phyloP scores from a whole-genome alignment of 1,284 basidiomycete species.

The Ustilago lituana region DNA sequence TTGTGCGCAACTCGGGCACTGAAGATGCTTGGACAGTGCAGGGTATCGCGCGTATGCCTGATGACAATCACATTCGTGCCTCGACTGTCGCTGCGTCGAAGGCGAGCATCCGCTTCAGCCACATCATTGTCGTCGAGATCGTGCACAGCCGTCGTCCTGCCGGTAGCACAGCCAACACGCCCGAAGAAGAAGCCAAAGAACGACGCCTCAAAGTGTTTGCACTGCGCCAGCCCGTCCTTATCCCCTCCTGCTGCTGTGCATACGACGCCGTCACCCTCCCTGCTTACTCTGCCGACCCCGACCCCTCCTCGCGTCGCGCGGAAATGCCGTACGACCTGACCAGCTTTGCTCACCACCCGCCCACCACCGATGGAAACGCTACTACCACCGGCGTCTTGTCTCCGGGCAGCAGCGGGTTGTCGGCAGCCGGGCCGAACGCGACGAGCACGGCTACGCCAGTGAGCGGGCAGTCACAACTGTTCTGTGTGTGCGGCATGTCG shows the following conservation, averaged over 20 bases:
- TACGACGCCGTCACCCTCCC: conserved; percentile 65
- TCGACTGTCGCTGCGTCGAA: conserved; percentile 59
- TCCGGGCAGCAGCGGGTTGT: not conserved
- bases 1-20: conserved; percentile 52
- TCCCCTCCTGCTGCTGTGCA: conserved; percentile 66
- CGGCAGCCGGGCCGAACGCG: conserved; percentile 18
- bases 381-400: conserved; percentile 6
- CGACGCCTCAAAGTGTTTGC: conserved; percentile 65
- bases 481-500: conserved; percentile 66
- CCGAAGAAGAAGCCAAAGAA: conserved; percentile 41
- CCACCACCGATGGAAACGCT: conserved; percentile 7
- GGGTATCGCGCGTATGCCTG: conserved; percentile 64
- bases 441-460: conserved; percentile 48
- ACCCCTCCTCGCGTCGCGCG: conserved; percentile 23
- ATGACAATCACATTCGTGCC: conserved; percentile 64
- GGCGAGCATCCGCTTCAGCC: conserved; percentile 60
- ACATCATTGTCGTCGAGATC: conserved; percentile 64
- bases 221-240: conserved; percentile 59
- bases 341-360: conserved; percentile 26
- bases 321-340: conserved; percentile 58
- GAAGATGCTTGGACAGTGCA: conserved; percentile 66
- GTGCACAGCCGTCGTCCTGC: conserved; percentile 56
- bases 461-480: conserved; percentile 55
- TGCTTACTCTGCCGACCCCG: conserved; percentile 51
- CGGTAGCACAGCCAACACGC: conserved; percentile 21